A percentile compares a stretch with the other conserved stretches of the same genome.
phyloP scores from a whole-genome alignment of 257 asterid genomes.

The Ehretia macrophylla region DNA sequence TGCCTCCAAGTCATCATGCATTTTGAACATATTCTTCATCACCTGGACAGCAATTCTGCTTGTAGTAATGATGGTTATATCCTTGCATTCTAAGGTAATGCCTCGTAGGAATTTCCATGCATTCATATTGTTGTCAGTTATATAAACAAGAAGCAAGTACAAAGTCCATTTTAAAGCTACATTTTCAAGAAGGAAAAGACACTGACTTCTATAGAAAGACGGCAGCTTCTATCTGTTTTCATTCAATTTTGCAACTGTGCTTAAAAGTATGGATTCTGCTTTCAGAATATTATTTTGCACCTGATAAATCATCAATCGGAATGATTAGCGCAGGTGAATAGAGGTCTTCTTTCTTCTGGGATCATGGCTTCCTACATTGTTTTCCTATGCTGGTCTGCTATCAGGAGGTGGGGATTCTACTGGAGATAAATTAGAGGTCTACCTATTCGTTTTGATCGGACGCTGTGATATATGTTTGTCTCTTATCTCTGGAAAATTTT shows the following conservation, averaged over 20 bases:
- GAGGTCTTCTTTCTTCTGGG: conserved; percentile 89
- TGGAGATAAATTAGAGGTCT: background rate
- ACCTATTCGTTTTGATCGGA: too few species aligned
- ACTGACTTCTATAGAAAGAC: too few species aligned
- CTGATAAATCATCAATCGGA: conserved; percentile 11
- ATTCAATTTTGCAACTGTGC: too few species aligned
- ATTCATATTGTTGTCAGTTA: background rate
- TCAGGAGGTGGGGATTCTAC: conserved; percentile 54
- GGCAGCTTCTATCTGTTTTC: too few species aligned
- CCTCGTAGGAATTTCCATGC: background rate
- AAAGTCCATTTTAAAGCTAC: too few species aligned
- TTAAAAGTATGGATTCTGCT: too few species aligned
- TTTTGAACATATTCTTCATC: conserved; percentile 87
- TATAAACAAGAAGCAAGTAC: background rate
- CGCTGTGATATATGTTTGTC: too few species aligned
- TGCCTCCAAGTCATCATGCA: conserved; percentile 60
- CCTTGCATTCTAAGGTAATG: conserved; percentile 81
- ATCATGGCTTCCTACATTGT: conserved; percentile 93
- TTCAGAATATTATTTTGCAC: background rate
- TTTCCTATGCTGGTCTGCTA: conserved; percentile 92
- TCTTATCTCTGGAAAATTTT: too few species aligned
- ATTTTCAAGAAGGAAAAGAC: too few species aligned
- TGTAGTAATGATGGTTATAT: conserved; percentile 77
- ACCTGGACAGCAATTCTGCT: conserved; percentile 86
- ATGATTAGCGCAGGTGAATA: conserved; percentile 67